Conservation (phyloP, 78 protist genomes). For the Tieghemostelium lacteum region DNA sequence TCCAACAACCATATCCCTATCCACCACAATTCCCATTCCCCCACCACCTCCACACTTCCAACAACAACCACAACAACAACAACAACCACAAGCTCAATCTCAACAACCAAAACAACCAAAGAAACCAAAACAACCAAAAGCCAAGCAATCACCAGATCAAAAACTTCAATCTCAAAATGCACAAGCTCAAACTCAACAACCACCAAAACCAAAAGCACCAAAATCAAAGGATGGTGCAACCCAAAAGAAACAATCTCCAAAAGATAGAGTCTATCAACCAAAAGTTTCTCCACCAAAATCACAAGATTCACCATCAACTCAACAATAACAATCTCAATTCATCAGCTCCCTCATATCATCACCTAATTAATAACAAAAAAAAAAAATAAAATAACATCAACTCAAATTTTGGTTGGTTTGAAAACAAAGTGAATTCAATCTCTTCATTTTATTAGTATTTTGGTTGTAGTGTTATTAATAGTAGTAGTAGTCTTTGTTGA, state of each 20-base stretch:
- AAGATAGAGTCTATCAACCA: not conserved
- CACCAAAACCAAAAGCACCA: not conserved
- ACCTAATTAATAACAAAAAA: too few species aligned
- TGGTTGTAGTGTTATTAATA: too few species aligned
- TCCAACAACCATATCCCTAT: conserved; percentile 17
- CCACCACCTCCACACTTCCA: not conserved
- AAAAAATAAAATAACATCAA: too few species aligned
- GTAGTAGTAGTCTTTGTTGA: too few species aligned
- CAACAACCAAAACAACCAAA: conserved; percentile 5
- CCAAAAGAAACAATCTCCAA: not conserved
- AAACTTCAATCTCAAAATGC: not conserved
- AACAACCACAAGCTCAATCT: not conserved
- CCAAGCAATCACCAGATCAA: conserved; percentile 17
- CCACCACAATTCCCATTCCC: not conserved
- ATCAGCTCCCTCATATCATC: too few species aligned
- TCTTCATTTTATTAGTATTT: too few species aligned
- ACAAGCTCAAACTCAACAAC: not conserved
- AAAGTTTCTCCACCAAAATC: not conserved
- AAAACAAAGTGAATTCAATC: too few species aligned
- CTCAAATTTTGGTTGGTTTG: too few species aligned
- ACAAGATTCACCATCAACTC: not conserved
- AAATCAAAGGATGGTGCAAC: not conserved
- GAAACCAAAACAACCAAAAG: not conserved
- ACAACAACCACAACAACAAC: not conserved
- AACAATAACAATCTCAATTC: not conserved